Evolutionary conservation across 2,329 filamentous ascomycete species (phyloP).

Genomic region (Aspergillus calidoustus): DNA sequence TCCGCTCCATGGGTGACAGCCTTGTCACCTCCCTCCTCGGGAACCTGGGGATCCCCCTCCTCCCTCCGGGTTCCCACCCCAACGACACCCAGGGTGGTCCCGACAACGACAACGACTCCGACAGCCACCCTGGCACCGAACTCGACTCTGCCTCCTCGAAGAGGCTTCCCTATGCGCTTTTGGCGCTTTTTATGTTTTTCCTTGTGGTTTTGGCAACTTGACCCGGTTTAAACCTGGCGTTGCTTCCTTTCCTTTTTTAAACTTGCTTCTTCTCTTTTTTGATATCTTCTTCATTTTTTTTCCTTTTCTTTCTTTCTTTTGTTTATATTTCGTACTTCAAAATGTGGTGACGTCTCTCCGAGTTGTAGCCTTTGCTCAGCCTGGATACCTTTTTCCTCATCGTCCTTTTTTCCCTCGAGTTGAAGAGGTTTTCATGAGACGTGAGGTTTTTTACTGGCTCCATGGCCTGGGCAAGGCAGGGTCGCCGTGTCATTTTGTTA

Average conservation of each 20-base stretch:
- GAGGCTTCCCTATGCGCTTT: neutral
- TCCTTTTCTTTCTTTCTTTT: constrained; percentile 28
- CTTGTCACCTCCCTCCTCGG: constrained; percentile 28
- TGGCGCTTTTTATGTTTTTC: neutral
- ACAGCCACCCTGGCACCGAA: neutral
- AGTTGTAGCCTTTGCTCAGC: neutral
- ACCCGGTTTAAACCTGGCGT: neutral
- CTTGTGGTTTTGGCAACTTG: neutral
- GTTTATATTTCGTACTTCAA: neutral
- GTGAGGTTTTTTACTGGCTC: neutral
- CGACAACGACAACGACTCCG: neutral
- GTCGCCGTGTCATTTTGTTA: neutral
- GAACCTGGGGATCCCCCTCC: constrained; percentile 25
- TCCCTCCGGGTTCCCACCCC: neutral
- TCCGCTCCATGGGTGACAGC: constrained; percentile 35
- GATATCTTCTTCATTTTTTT: neutral
- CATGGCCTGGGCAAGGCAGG: neutral
- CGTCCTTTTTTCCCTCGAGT: neutral
- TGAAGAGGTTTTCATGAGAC: neutral
- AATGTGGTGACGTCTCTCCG: neutral
- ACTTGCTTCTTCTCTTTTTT: neutral
- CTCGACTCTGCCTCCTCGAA: neutral
- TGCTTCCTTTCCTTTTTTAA: neutral
- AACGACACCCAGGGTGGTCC: neutral
- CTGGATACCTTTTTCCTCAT: neutral